These are phyloP conservation scores for Letharia columbiana DNA, from an alignment of 495 filamentous ascomycete species.

Conservation along the genomic window DNA sequence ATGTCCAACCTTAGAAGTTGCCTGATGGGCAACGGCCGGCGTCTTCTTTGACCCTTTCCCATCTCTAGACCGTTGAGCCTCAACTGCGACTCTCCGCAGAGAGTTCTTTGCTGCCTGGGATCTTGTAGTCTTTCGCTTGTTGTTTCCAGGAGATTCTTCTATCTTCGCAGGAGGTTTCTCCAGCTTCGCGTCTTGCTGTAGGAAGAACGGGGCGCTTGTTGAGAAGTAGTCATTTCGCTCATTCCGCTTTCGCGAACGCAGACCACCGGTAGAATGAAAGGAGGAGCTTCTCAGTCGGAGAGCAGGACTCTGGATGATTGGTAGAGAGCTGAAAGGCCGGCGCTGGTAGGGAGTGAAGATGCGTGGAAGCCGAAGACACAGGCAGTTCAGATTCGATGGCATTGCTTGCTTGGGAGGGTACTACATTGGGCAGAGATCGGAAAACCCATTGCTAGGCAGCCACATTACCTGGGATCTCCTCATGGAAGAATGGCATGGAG, in stretches of 20 bases:
- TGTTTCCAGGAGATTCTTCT: constrained; percentile 30
- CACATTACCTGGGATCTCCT: background rate
- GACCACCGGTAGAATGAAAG: constrained; percentile 36
- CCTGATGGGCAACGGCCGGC: constrained; percentile 3
- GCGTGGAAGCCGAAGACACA: constrained; percentile 14
- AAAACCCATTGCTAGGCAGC: background rate
- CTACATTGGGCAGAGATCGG: background rate
- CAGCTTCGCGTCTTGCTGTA: constrained; percentile 1
- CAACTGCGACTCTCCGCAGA: constrained; percentile 49
- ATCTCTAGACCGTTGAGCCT: constrained; percentile 51
- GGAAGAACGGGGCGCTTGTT: constrained; percentile 38
- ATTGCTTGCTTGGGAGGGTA: background rate
- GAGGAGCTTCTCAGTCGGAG: constrained; percentile 30
- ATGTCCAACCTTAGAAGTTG: constrained; percentile 18
- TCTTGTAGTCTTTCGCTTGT: constrained; percentile 39
- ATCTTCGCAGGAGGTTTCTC: constrained; percentile 22
- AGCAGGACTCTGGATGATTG: constrained; percentile 30
- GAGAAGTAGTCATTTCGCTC: constrained; percentile 43
- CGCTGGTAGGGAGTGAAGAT: constrained; percentile 17
- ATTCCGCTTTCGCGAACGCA: constrained; percentile 32
- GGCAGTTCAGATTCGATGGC: constrained; percentile 2
- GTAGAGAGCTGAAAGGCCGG: constrained; percentile 31
- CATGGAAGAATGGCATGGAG: background rate
- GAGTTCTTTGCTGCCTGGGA: constrained; percentile 46
- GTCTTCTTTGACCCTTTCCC: constrained; percentile 32